Evolutionary conservation across 495 filamentous ascomycete genomes (phyloP).

Genomic region (Penicillium angulare): DNA sequence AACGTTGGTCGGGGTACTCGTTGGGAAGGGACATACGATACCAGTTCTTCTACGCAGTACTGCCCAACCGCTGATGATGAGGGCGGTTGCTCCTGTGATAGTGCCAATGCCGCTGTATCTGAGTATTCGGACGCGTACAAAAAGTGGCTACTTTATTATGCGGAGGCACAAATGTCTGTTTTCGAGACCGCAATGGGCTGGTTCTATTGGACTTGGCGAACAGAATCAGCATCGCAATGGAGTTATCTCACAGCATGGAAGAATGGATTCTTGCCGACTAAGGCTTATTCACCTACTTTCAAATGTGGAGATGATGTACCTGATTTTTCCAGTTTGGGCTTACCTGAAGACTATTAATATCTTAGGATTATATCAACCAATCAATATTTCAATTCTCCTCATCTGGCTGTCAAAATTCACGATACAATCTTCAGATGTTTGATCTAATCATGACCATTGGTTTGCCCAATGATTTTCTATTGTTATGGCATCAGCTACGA

Average conservation of each 20-base stretch:
- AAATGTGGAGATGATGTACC: constrained; percentile 69
- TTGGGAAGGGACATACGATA: constrained; percentile 80
- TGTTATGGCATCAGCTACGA: too few species aligned
- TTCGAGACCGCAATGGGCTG: constrained; percentile 93
- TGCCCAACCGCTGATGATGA: constrained; percentile 66
- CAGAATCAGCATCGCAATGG: constrained; percentile 83
- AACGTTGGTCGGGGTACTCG: constrained; percentile 85
- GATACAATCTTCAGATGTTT: too few species aligned
- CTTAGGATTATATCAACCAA: not conserved
- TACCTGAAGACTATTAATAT: constrained; percentile 68
- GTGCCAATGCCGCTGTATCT: constrained; percentile 70
- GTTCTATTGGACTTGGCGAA: constrained; percentile 97
- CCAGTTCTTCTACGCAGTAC: constrained; percentile 58
- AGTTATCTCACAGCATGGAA: constrained; percentile 84
- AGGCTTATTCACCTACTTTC: constrained; percentile 74
- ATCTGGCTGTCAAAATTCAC: too few species aligned
- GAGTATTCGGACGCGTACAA: constrained; percentile 76
- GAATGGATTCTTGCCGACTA: constrained; percentile 77
- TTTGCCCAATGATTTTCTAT: too few species aligned
- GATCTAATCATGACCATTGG: too few species aligned
- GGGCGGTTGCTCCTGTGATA: constrained; percentile 64
- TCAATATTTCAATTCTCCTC: too few species aligned
- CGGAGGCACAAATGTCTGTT: constrained; percentile 89
- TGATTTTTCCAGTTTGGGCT: constrained; percentile 59
- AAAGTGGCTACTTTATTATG: constrained; percentile 81